Conservation (phyloP, 805 yeast species). For the Cyberlindnera sargentensis region DNA sequence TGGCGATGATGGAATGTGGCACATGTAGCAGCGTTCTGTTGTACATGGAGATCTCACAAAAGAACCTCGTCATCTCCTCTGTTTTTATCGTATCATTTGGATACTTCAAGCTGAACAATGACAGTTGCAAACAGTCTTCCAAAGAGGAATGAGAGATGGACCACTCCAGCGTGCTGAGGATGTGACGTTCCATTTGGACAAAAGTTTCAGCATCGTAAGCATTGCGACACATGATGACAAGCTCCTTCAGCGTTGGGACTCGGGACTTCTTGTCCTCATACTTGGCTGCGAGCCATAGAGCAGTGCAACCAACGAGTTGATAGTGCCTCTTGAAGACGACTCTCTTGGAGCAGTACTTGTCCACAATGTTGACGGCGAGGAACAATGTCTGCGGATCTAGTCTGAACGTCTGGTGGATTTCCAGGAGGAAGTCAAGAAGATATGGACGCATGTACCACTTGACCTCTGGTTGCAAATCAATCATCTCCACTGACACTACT, state of each 20-base stretch:
- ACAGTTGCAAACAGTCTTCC: constrained; percentile 23
- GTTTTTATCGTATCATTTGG: constrained; percentile 9
- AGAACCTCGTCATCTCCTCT: constrained; percentile 35
- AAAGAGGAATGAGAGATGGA: constrained; percentile 24
- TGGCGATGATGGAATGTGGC: constrained; percentile 40
- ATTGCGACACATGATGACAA: constrained; percentile 58
- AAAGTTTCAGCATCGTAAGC: constrained; percentile 57
- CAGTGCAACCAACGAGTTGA: constrained; percentile 78
- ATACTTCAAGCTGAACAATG: constrained; percentile 6
- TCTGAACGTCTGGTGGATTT: constrained; percentile 52
- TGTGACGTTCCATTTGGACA: constrained; percentile 75
- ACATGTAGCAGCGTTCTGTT: constrained; percentile 40
- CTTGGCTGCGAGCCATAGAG: constrained; percentile 85
- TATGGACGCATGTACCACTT: constrained; percentile 74
- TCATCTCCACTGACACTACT: constrained; percentile 38
- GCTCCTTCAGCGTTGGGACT: constrained; percentile 59
- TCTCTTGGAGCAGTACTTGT: constrained; percentile 76
- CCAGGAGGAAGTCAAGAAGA: constrained; percentile 71
- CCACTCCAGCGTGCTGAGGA: constrained; percentile 69
- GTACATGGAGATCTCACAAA: constrained; percentile 48
- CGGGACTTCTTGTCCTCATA: constrained; percentile 59
- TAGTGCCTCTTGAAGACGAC: constrained; percentile 74
- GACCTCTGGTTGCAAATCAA: constrained; percentile 82
- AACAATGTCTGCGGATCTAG: constrained; percentile 60
- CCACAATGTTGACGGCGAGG: constrained; percentile 64